Conservation (phyloP, 192 early-diverging fungal species). For the Jimgerdemannia flammicorona region DNA sequence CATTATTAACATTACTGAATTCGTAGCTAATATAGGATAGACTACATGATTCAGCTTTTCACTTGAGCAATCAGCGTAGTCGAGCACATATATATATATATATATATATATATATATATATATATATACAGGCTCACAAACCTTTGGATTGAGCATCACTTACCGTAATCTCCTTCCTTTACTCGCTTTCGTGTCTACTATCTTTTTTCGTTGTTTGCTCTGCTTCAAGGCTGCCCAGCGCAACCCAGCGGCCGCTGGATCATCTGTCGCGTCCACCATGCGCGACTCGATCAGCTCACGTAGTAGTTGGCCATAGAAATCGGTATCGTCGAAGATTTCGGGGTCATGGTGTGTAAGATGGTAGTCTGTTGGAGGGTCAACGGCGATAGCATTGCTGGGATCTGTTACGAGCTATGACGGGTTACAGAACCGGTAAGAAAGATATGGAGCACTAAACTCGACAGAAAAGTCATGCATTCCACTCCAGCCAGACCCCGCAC, state of each 20-base stretch:
- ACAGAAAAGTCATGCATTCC: background rate
- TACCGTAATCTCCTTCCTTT: conserved; percentile 88
- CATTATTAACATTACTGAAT: background rate
- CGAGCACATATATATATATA: too few species aligned
- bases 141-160: too few species aligned
- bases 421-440: conserved; percentile 1
- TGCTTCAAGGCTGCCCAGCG: conserved; percentile 81
- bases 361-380: conserved; percentile 29
- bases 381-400: conserved; percentile 1
- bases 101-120: too few species aligned
- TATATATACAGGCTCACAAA: too few species aligned
- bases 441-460: too few species aligned
- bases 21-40: too few species aligned
- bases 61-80: too few species aligned
- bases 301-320: conserved; percentile 92
- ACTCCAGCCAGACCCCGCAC: background rate
- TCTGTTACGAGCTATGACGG: background rate
- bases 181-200: conserved; percentile 84
- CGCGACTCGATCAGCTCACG: conserved; percentile 94
- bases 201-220: conserved; percentile 65
- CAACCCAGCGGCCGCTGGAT: conserved; percentile 74
- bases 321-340: conserved; percentile 94
- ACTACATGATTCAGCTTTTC: too few species aligned
- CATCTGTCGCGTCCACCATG: conserved; percentile 83
- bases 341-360: conserved; percentile 70